A percentile compares a stretch with the other conserved stretches of the same genome.
Conservation (phyloP, 2,329 filamentous ascomycete species). For the Trichoderma asperellum region DNA sequence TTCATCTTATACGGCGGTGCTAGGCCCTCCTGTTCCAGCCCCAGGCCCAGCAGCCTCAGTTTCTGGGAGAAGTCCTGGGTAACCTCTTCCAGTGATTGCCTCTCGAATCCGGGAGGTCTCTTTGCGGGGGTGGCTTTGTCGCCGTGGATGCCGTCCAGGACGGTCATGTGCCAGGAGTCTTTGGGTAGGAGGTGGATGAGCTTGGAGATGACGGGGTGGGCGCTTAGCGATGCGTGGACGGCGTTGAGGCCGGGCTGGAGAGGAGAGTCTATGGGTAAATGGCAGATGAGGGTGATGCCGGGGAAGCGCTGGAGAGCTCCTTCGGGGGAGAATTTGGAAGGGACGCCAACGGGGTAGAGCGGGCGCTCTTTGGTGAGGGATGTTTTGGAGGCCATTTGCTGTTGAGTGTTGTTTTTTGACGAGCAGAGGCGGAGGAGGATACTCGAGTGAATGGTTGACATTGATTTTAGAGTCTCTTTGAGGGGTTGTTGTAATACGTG, state of each 20-base stretch:
- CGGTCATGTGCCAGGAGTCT: constrained; percentile 35
- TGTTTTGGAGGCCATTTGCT: not conserved
- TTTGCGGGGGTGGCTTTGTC: constrained; percentile 32
- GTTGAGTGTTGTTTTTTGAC: not conserved
- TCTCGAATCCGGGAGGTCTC: constrained; percentile 31
- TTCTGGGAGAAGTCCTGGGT: constrained; percentile 29
- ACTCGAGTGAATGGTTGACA: no score
- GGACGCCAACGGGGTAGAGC: constrained; percentile 30
- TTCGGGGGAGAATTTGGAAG: constrained; percentile 30
- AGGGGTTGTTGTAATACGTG: not conserved
- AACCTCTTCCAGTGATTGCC: constrained; percentile 27
- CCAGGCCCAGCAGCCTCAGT: constrained; percentile 23
- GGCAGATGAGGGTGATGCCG: constrained; percentile 33
- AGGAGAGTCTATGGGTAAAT: constrained; percentile 28
- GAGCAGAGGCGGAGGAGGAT: not conserved
- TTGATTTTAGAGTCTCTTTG: no score
- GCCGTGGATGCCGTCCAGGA: constrained; percentile 33
- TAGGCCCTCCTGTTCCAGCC: constrained; percentile 29
- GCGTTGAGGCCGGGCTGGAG: constrained; percentile 28
- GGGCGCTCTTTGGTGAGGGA: constrained; percentile 10
- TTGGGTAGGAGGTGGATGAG: constrained; percentile 30
- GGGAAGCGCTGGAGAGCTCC: constrained; percentile 30
- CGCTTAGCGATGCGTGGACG: constrained; percentile 30
- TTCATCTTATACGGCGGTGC: constrained; percentile 32
- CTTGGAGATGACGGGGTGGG: constrained; percentile 29